Percentiles rank a stretch among this genome's conserved stretches.
Evolutionary conservation across 306 rosid species (phyloP).

Genomic region (Gleditsia sinensis): DNA sequence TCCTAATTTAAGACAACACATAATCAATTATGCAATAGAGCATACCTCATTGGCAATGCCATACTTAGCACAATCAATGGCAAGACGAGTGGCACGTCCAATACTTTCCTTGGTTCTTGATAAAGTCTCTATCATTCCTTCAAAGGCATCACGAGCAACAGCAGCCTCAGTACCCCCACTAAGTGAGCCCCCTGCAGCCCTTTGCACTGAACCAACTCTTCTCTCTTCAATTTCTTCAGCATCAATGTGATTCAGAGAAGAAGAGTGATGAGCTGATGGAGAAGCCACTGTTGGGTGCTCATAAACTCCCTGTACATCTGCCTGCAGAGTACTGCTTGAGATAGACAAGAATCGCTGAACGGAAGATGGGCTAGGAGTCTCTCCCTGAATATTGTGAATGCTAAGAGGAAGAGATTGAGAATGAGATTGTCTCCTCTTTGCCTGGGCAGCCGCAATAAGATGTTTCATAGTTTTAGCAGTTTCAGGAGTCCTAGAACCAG

Average conservation of each 20-base stretch:
- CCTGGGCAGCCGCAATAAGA: conserved; percentile 98
- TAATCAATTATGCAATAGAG: conserved; percentile 2
- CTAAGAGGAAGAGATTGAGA: conserved; percentile 58
- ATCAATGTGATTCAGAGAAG: conserved; percentile 60
- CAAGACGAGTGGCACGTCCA: conserved; percentile 99
- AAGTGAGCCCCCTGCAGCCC: conserved; percentile 69
- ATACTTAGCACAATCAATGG: conserved; percentile 97
- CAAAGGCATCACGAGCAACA: conserved; percentile 99
- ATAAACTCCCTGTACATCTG: conserved; percentile 62
- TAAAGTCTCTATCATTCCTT: conserved; percentile 99
- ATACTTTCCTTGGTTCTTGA: conserved; percentile 99
- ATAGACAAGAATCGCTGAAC: conserved; percentile 58
- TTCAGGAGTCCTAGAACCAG: conserved; percentile 69
- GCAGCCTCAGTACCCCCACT: conserved; percentile 99
- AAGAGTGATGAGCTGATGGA: conserved; percentile 59
- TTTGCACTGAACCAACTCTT: conserved; percentile 73
- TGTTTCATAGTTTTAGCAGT: conserved; percentile 70
- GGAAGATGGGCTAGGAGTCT: conserved; percentile 75
- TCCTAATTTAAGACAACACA: conserved; percentile 17
- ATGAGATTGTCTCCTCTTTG: conserved; percentile 78
- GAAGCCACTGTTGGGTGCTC: conserved; percentile 55
- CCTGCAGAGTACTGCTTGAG: conserved; percentile 47
- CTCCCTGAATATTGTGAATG: conserved; percentile 53
- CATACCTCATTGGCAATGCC: conserved; percentile 97
- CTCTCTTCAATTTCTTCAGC: conserved; percentile 74